phyloP scores from a whole-genome alignment of 2,329 filamentous ascomycete species.

The Stylonectria norvegica region DNA sequence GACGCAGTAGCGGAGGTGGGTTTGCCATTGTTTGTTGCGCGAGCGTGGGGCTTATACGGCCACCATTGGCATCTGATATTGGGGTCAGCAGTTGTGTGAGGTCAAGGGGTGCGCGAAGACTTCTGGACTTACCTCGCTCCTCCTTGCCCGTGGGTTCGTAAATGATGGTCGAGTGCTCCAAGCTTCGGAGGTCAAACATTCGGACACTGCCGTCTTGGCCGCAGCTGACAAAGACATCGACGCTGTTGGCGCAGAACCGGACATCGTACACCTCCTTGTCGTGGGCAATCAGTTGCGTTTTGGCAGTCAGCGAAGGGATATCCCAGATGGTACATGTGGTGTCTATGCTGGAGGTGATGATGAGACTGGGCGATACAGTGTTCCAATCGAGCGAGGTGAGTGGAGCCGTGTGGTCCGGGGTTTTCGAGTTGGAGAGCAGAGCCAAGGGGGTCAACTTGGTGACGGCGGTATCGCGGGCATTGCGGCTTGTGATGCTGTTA shows the following conservation, averaged over 20 bases:
- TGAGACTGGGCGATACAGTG: constrained; percentile 90
- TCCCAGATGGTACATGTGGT: constrained; percentile 99
- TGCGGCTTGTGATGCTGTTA: constrained; percentile 67
- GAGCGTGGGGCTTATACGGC: constrained; percentile 68
- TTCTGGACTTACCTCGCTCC: constrained; percentile 55
- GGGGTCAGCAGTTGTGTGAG: constrained; percentile 18
- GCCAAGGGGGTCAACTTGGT: constrained; percentile 89
- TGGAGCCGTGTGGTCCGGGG: constrained; percentile 94
- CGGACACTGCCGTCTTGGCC: constrained; percentile 95
- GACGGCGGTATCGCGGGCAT: constrained; percentile 54
- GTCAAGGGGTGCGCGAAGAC: too few species aligned
- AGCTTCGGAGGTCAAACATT: constrained; percentile 95
- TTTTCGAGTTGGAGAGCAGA: constrained; percentile 94
- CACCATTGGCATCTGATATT: constrained; percentile 50
- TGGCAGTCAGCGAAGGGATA: constrained; percentile 94
- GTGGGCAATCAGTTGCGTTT: constrained; percentile 96
- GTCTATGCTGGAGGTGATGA: constrained; percentile 98
- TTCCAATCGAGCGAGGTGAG: constrained; percentile 98
- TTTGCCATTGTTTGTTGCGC: constrained; percentile 74
- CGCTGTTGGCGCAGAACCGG: constrained; percentile 93
- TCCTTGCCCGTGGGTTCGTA: constrained; percentile 94
- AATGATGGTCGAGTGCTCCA: constrained; percentile 98
- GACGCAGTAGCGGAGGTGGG: constrained; percentile 71
- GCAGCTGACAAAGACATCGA: constrained; percentile 98
- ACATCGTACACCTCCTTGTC: constrained; percentile 99